Conservation (phyloP, 2,329 filamentous ascomycete species). For the Xylaria multiplex region DNA sequence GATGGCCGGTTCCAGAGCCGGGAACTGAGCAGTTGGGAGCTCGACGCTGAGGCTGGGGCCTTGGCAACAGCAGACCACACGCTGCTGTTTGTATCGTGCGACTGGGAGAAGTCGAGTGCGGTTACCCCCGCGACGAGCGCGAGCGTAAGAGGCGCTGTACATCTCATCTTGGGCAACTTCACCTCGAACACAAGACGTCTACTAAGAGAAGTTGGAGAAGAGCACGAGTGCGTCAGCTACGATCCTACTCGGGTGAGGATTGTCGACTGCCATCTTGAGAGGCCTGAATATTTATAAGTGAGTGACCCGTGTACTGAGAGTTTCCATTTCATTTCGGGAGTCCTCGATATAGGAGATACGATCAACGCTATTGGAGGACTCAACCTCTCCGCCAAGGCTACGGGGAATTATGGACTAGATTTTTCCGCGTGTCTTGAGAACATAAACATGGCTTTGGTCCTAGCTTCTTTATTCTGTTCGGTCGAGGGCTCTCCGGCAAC, state of each 20-base stretch:
- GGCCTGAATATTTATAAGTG: slow-evolving; percentile 3
- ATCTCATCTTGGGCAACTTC: slow-evolving; percentile 15
- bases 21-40: not conserved
- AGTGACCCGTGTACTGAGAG: not conserved
- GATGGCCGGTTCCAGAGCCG: slow-evolving; percentile 7
- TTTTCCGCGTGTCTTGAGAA: slow-evolving; percentile 11
- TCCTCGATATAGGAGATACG: not conserved
- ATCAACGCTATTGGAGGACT: slow-evolving; percentile 26
- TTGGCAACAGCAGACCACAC: slow-evolving; percentile 4
- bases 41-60: not conserved
- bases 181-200: not conserved
- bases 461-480: slow-evolving; percentile 6
- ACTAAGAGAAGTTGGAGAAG: not conserved
- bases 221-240: not conserved
- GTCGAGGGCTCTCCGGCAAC: slow-evolving; percentile 18
- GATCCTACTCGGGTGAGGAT: not conserved
- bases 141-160: slow-evolving; percentile 19
- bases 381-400: slow-evolving; percentile 18
- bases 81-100: slow-evolving; percentile 15
- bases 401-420: not conserved
- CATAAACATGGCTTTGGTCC: not conserved
- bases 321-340: not conserved
- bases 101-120: slow-evolving; percentile 10
- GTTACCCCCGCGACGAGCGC: slow-evolving; percentile 11
- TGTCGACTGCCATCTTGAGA: not conserved